phyloP scores from a whole-genome alignment of 1,284 basidiomycete species.

The Rhodotorula sp. region DNA sequence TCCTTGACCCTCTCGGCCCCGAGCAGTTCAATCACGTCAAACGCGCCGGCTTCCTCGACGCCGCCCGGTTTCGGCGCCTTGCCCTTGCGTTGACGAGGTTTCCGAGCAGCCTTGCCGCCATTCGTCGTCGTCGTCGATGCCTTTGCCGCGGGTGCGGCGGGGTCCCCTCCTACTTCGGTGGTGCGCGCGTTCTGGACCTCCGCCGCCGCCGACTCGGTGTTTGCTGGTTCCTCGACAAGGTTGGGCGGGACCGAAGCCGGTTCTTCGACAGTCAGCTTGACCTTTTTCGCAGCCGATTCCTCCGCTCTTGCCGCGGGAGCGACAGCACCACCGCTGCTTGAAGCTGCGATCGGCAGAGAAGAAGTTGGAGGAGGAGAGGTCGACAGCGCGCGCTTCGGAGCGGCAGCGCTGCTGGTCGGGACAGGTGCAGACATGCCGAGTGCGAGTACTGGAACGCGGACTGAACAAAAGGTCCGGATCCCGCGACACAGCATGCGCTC shows the following conservation, averaged over 20 bases:
- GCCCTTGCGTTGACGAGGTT: conserved; percentile 24
- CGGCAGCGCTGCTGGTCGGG: background rate
- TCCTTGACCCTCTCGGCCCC: conserved; percentile 61
- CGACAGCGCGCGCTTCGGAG: conserved; percentile 15
- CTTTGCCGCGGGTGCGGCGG: background rate
- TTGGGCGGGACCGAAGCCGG: conserved; percentile 7
- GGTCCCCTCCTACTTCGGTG: background rate
- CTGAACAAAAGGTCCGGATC: too few species aligned
- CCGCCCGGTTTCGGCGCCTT: conserved; percentile 43
- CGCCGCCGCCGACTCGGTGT: background rate
- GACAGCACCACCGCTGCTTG: background rate
- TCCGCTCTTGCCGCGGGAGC: background rate
- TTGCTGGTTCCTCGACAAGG: background rate
- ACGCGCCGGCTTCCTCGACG: conserved; percentile 69
- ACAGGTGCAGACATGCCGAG: background rate
- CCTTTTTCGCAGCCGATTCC: conserved; percentile 12
- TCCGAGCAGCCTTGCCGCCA: conserved; percentile 18
- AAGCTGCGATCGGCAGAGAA: background rate
- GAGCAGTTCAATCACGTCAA: conserved; percentile 67
- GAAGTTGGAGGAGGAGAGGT: conserved; percentile 13
- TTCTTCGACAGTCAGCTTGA: conserved; percentile 18
- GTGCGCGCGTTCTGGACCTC: background rate
- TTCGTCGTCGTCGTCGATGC: background rate
- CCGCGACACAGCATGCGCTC: conserved; percentile 12
- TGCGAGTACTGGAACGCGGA: too few species aligned